Base-by-base conservation (phyloP, 108 stramenopile genomes). In the Nitzschia sp. region DNA sequence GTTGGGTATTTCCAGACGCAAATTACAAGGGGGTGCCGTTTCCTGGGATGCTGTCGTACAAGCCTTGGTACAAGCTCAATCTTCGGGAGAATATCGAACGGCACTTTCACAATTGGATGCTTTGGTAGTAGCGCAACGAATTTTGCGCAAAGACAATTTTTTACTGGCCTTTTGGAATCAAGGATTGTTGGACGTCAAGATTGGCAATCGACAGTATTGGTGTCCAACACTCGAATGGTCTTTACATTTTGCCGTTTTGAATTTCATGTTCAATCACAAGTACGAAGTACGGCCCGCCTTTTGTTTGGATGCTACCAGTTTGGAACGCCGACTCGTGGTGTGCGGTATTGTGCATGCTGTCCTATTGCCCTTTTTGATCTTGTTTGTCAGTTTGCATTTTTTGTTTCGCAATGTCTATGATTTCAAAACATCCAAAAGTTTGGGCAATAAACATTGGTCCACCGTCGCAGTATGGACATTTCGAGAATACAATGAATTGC, bases 211-310 rank as follows among this genome's bases (percentile, higher is more conserved):
- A 59, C 32, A 82, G 63, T 21, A 62, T 67, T 59, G 62, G 70
- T 57, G 79, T 64, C 46, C 67, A 54, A 55, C 57, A 31, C 62
- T 64, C 53, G 56, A 78, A 79, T 98, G 96, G 95, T 79, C 80
- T 49, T 57, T 99, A 15, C 91, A 97, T 67, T 85, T 90, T 59
- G 96, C 95, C 63, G 78, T 99, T 51, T 69, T 97, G n/a, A 95
- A 94, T 73, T 95, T 95, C 77, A 96, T 99, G 97, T 99, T 97
- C 69, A 96, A 94, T 74, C 93, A 97, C 66, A 92, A 96, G 46
- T 90, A 92, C 42, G 84, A 91, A 36, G 66, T 99, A 13, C 85
- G 97, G 13, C 88, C 91, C 0, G 88, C 88, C 25, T 98, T 98
- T 75, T 84, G 87, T 48, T 68, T 85, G 68, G 95, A 97, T 68